Base-by-base conservation (phyloP, 306 rosid genomes). In the Geum urbanum region DNA sequence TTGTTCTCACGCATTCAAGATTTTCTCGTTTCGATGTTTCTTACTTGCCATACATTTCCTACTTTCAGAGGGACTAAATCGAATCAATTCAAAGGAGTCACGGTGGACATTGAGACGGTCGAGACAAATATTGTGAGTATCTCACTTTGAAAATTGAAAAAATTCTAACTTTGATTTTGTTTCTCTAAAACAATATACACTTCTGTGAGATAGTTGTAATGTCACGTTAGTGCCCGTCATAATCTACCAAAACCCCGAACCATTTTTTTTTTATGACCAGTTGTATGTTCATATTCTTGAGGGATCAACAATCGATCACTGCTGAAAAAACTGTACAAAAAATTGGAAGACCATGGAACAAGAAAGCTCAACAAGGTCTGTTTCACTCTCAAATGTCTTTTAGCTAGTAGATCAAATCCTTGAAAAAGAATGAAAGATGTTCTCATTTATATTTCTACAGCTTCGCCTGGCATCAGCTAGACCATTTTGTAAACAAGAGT, bases 71-170 rank as follows among this genome's bases (percentile, higher is more conserved):
- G 95, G 92, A 47, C 52, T 90, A 72, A 62, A 72, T 64, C 81
- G 75, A 72, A 80, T n/a, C n/a, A n/a, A n/a, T n/a, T 90, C 65
- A 78, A 85, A 73, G 96, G 88, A 78, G 75, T 90, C 22, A 77
- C 59, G 13, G 79, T 90, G n/a, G 86, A 92, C 72, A 60, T 67
- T 7, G 18, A 56, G 20, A 73, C 85, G 0, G 89, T 84, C 27
- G 88, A 90, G 82, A 90, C 96, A 82, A 92, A 92, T 72, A 90
- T 92, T 6, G 98, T 90, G 75, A 88, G 96, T 88, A 73, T 70
- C 64, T 18, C 46, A 39, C 35, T 50, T n/a, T 47, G n/a, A n/a
- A 32, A 48, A 20, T 15, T 39, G 64, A 12, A n/a, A n/a, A n/a
- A n/a, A n/a, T n/a, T n/a, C n/a, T 40, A 56, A 12, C 12, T 51